Percentiles rank a stretch among this genome's conserved stretches.
phyloP scores from a whole-genome alignment of 192 early-diverging fungal genomes.

The Pecoramyces ruminantium region DNA sequence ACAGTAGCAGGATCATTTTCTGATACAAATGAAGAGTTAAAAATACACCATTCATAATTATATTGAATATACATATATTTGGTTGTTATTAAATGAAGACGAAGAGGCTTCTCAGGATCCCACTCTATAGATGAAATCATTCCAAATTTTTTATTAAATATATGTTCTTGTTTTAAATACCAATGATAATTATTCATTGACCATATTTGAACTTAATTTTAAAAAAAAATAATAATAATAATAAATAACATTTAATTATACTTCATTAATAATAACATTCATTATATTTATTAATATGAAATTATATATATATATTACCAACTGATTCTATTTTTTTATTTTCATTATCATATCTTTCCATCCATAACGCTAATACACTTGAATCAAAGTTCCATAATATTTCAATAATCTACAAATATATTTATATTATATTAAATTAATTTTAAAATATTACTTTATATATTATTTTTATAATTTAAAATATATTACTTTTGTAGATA shows the following conservation, averaged over 20 bases:
- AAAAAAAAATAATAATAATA: too few species aligned
- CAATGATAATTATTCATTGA: constrained; percentile 88
- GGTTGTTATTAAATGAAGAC: constrained; percentile 37
- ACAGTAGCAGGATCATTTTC: constrained; percentile 31
- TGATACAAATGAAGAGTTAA: constrained; percentile 15
- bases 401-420: constrained; percentile 21
- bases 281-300: too few species aligned
- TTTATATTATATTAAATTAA: neutral
- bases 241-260: too few species aligned
- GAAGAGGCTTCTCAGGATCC: constrained; percentile 60
- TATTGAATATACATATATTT: constrained; percentile 11
- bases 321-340: neutral
- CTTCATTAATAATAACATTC: too few species aligned
- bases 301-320: too few species aligned
- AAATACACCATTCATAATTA: constrained; percentile 18
- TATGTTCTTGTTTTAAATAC: constrained; percentile 82
- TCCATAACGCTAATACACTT: constrained; percentile 59
- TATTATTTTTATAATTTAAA: constrained; percentile 5
- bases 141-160: constrained; percentile 11
- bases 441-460: neutral
- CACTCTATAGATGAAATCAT: constrained; percentile 41
- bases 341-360: constrained; percentile 10
- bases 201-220: constrained; percentile 88
- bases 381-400: constrained; percentile 81
- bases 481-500: constrained; percentile 16